Percentiles rank a stretch among this genome's conserved stretches.
These are phyloP conservation scores for Botrytis sinoallii DNA, from an alignment of 2,329 filamentous ascomycete genomes.

Conservation along the genomic window DNA sequence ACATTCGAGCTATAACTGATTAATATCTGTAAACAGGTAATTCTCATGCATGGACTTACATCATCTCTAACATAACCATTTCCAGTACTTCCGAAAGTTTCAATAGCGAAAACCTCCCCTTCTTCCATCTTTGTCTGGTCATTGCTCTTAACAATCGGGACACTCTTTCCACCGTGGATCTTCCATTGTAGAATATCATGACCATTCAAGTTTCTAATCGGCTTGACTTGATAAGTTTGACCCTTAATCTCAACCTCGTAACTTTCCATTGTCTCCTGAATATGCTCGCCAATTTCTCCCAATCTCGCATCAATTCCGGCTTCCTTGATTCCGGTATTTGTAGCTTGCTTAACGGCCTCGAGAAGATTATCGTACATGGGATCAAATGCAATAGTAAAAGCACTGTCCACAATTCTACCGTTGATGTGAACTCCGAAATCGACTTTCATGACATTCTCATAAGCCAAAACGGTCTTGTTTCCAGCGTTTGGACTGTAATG, in stretches of 20 bases:
- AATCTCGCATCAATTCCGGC: slow-evolving; percentile 90
- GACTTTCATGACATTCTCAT: slow-evolving; percentile 70
- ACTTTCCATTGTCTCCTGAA: slow-evolving; percentile 61
- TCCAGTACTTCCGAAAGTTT: slow-evolving; percentile 92
- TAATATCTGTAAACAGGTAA: neutral
- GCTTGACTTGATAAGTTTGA: slow-evolving; percentile 52
- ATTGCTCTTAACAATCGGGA: slow-evolving; percentile 85
- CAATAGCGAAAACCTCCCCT: slow-evolving; percentile 90
- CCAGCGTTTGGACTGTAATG: slow-evolving; percentile 87
- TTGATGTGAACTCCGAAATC: slow-evolving; percentile 72
- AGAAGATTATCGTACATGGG: slow-evolving; percentile 66
- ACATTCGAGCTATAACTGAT: slow-evolving; percentile 60
- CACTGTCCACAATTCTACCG: slow-evolving; percentile 67
- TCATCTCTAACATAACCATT: slow-evolving; percentile 85
- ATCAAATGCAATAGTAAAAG: slow-evolving; percentile 67
- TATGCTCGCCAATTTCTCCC: slow-evolving; percentile 57
- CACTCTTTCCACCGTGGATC: slow-evolving; percentile 90
- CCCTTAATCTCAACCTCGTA: slow-evolving; percentile 56
- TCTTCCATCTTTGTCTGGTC: slow-evolving; percentile 98
- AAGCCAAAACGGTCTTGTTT: slow-evolving; percentile 68
- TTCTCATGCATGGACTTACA: slow-evolving; percentile 46
- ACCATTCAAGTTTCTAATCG: slow-evolving; percentile 55
- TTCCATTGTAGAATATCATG: slow-evolving; percentile 87
- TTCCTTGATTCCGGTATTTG: slow-evolving; percentile 77
- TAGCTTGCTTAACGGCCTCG: slow-evolving; percentile 64